phyloP scores from a whole-genome alignment of 2,329 filamentous ascomycete genomes.

The Cladosporium colombiae region DNA sequence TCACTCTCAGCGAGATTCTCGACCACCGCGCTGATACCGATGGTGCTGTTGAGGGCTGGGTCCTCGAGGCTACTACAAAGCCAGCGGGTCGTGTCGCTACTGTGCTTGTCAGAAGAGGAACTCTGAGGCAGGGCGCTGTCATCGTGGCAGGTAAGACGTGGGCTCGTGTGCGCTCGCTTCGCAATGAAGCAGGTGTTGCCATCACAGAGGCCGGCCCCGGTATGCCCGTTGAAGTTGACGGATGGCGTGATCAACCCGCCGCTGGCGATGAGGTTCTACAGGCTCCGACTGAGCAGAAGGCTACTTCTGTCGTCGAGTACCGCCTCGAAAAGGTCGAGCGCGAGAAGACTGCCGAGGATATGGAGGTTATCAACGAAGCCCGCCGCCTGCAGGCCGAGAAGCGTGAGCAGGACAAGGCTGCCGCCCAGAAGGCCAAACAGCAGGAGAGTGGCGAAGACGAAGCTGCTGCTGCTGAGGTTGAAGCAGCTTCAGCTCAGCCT shows the following conservation, averaged over 20 bases:
- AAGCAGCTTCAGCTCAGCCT: constrained; percentile 23
- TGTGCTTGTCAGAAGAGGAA: constrained; percentile 84
- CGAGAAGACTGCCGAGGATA: constrained; percentile 64
- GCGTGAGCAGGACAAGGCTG: constrained; percentile 59
- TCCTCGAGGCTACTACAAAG: constrained; percentile 89
- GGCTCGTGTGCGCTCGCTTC: constrained; percentile 79
- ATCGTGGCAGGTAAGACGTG: constrained; percentile 88
- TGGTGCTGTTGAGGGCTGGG: constrained; percentile 85
- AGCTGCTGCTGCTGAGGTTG: constrained; percentile 21
- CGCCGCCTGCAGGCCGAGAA: constrained; percentile 61
- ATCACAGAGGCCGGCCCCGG: constrained; percentile 78
- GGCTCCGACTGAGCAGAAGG: constrained; percentile 74
- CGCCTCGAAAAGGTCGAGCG: constrained; percentile 71
- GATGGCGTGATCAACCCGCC: constrained; percentile 85
- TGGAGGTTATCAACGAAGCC: constrained; percentile 74
- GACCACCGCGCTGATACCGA: constrained; percentile 81
- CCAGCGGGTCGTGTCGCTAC: constrained; percentile 82
- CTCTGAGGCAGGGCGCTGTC: constrained; percentile 74
- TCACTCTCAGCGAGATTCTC: constrained; percentile 83
- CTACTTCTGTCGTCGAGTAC: constrained; percentile 75
- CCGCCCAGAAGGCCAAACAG: constrained; percentile 37
- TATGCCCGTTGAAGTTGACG: constrained; percentile 86
- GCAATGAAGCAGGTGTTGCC: constrained; percentile 77
- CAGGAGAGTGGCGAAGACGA: constrained; percentile 21
- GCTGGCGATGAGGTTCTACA: constrained; percentile 89